Percentiles rank a stretch among this genome's conserved stretches.
Evolutionary conservation across 176 grass and related monocot genomes (phyloP).

Genomic region (Hsuehochloa calcarea): DNA sequence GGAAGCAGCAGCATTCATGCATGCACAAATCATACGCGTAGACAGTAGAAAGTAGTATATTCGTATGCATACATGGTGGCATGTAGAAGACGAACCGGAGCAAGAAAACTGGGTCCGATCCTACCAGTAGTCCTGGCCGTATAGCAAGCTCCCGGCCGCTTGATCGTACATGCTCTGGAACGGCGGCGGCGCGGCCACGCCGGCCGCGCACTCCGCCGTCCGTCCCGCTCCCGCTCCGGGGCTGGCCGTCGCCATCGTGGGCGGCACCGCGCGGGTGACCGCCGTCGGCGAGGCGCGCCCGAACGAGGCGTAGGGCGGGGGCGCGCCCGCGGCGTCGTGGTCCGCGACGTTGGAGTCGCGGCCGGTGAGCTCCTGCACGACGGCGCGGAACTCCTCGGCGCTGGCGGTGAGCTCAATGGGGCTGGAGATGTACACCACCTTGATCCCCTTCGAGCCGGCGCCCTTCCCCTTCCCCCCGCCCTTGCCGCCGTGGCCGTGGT

Average conservation of each 20-base stretch:
- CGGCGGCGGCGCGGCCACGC: background rate
- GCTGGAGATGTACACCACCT: constrained; percentile 86
- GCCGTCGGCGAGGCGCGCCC: constrained; percentile 11
- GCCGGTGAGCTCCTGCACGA: constrained; percentile 82
- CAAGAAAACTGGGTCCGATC: background rate
- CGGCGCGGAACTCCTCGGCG: constrained; percentile 71
- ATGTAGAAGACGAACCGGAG: background rate
- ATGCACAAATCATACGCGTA: background rate
- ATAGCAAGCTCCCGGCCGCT: constrained; percentile 17
- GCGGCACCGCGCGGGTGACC: background rate
- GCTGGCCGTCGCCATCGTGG: constrained; percentile 13
- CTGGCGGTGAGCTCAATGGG: constrained; percentile 70
- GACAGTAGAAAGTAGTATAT: background rate
- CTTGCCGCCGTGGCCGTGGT: constrained; percentile 1
- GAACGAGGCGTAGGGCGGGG: constrained; percentile 9
- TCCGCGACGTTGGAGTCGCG: constrained; percentile 65
- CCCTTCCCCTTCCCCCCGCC: constrained; percentile 19
- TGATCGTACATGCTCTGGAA: constrained; percentile 43
- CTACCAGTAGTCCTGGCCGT: constrained; percentile 49
- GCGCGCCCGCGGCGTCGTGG: constrained; percentile 17
- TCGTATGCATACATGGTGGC: background rate
- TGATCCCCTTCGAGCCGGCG: constrained; percentile 39
- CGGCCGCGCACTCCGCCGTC: background rate
- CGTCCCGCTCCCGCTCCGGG: background rate
- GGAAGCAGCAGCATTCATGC: background rate